Percentiles rank a stretch among this genome's conserved stretches.
Conservation (phyloP, 768 basidiomycete species). For the Boletus fagicola region DNA sequence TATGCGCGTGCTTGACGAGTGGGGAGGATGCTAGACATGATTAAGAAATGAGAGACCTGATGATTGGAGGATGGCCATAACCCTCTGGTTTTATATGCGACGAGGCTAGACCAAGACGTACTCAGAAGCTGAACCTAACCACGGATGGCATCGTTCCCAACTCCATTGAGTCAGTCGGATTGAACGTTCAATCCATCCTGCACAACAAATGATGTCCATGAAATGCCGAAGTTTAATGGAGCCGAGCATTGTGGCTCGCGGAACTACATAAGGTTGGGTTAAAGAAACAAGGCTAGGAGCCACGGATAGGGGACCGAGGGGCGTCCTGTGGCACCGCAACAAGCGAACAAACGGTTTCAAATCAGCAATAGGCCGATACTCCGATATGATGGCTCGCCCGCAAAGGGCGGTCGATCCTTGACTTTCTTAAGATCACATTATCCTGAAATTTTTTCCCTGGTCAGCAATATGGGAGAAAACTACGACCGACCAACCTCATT, state of each 20-base stretch:
- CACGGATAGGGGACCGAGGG: constrained; percentile 5
- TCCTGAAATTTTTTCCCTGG: background rate
- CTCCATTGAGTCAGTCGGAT: background rate
- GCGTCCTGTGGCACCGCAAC: constrained; percentile 2
- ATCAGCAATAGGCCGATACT: background rate
- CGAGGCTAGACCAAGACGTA: background rate
- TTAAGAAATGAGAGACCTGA: constrained; percentile 2
- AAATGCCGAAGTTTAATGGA: background rate
- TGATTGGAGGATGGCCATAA: constrained; percentile 4
- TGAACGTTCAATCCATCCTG: constrained; percentile 23
- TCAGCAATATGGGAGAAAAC: background rate
- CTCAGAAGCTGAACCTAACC: background rate
- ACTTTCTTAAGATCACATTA: background rate
- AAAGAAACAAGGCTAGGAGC: background rate
- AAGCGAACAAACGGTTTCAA: background rate
- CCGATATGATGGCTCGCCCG: background rate
- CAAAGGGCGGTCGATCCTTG: background rate
- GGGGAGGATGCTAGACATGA: constrained; percentile 15
- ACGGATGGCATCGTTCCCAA: background rate
- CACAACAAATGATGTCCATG: constrained; percentile 2
- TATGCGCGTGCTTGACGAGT: constrained; percentile 3
- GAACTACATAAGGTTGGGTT: background rate
- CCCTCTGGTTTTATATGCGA: constrained; percentile 8
- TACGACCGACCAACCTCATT: background rate
- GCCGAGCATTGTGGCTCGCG: background rate